A percentile compares a stretch with the other conserved stretches of the same genome.
These are phyloP conservation scores for Pharnaceum exiguum DNA, from an alignment of 148 eudicot genomes.

Conservation along the genomic window DNA sequence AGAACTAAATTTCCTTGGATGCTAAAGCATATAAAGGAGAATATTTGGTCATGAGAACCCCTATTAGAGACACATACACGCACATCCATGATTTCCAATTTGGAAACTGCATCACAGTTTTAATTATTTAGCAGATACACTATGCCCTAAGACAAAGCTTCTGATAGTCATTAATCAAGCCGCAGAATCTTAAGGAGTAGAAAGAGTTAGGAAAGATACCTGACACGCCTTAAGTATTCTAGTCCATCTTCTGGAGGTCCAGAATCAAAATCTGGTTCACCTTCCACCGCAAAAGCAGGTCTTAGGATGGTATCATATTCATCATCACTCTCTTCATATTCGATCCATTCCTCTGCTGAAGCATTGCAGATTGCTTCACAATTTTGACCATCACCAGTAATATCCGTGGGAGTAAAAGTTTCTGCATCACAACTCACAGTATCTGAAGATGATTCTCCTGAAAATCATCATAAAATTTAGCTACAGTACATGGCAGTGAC, in stretches of 20 bases:
- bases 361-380: constrained; percentile 19
- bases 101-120: too few species aligned
- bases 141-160: neutral
- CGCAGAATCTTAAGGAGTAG: neutral
- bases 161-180: neutral
- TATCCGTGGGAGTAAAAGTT: constrained; percentile 17
- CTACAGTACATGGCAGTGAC: constrained; percentile 4
- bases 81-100: too few species aligned
- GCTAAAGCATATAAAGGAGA: too few species aligned
- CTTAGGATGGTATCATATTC: constrained; percentile 60
- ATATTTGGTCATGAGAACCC: too few species aligned
- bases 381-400: constrained; percentile 14
- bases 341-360: constrained; percentile 37
- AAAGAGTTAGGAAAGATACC: constrained; percentile 36
- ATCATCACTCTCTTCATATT: constrained; percentile 69
- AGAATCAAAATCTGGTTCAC: constrained; percentile 91
- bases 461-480: constrained; percentile 28
- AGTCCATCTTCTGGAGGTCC: constrained; percentile 93
- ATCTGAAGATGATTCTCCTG: constrained; percentile 49
- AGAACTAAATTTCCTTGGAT: too few species aligned
- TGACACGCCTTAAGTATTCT: constrained; percentile 93
- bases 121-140: too few species aligned
- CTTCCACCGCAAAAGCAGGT: constrained; percentile 79
- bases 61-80: too few species aligned
- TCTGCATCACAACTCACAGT: constrained; percentile 29